Conservation (phyloP, 2,329 filamentous ascomycete genomes). For the Cryphonectria japonica region DNA sequence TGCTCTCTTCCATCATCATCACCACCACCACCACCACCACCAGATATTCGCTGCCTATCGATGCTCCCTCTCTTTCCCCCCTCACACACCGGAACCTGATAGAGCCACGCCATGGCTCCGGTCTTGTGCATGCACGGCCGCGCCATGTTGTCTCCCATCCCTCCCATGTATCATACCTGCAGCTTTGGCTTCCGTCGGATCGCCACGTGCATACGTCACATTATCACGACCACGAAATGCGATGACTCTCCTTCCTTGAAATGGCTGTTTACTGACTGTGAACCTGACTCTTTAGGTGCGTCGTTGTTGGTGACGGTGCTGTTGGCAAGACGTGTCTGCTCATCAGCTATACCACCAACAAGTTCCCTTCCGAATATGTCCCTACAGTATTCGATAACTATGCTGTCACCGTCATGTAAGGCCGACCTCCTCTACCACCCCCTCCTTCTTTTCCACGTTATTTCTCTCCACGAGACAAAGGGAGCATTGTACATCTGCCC, state of each 20-base stretch:
- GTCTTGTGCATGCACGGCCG: background rate
- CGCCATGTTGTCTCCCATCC: slow-evolving; percentile 5
- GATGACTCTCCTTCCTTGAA: background rate
- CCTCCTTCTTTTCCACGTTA: too few relatives aligned
- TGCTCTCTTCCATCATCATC: slow-evolving; percentile 16
- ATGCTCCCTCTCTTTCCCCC: slow-evolving; percentile 13
- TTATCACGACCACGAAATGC: slow-evolving; percentile 17
- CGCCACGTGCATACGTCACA: slow-evolving; percentile 20
- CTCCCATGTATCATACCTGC: slow-evolving; percentile 8
- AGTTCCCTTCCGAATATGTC: slow-evolving; percentile 99
- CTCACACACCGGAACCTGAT: background rate
- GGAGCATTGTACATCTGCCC: slow-evolving; percentile 22
- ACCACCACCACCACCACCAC: background rate
- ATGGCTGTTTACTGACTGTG: slow-evolving; percentile 28
- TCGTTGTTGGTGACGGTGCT: slow-evolving; percentile 98
- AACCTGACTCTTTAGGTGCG: slow-evolving; percentile 67
- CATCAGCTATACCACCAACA: slow-evolving; percentile 99
- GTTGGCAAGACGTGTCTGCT: slow-evolving; percentile 99
- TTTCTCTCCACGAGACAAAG: background rate
- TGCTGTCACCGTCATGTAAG: slow-evolving; percentile 99
- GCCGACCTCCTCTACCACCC: slow-evolving; percentile 37
- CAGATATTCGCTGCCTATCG: background rate
- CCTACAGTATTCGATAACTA: slow-evolving; percentile 99
- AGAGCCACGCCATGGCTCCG: background rate
- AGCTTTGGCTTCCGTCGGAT: slow-evolving; percentile 17